Evolutionary conservation across 306 rosid species (phyloP), one percentile per base, ranked within the genome.

Genomic region (Lathyrus oleraceus): DNA sequence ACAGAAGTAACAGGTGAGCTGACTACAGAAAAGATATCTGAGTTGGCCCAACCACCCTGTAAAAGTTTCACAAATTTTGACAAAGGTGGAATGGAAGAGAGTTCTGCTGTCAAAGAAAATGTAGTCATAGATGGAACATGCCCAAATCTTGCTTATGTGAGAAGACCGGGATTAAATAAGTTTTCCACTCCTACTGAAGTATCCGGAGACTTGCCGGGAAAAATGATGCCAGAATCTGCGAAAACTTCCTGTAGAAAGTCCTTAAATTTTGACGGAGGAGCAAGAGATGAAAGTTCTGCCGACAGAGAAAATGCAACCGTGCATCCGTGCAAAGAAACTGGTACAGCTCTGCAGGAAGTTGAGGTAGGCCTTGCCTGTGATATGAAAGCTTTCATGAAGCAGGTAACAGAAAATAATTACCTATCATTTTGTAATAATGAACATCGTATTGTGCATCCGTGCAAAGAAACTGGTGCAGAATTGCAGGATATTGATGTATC

Each of bases 231-330:
- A 15, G 63, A 75, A 58, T 61, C 80, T 52, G 69, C 75, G 19
- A 85, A 69, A 75, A 84, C 65, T 65, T 77, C 90, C 15, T 79
- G 88, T 62, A 72, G 61, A 53, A 78, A 65, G 77, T 68, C 75
- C 56, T 11, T 42, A 64, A 53, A 53, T 40, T 74, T 42, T 65
- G 67, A 74, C 23, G 49, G 12, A 44, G 79, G 48, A 67, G 58
- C 36, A 40, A 78, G 36, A 78, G 74, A 68, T 49, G n/a, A n/a
- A n/a, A n/a, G n/a, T n/a, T n/a, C n/a, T n/a, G n/a, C n/a, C n/a
- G n/a, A n/a, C n/a, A n/a, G n/a, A n/a, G n/a, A n/a, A n/a, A n/a
- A n/a, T n/a, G n/a, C n/a, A n/a, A n/a, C n/a, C n/a, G n/a, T n/a
- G n/a, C n/a, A n/a, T n/a, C n/a, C n/a, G n/a, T n/a, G n/a, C n/a